phyloP scores from a whole-genome alignment of 345 rosid genomes.

The Lumnitzera racemosa region DNA sequence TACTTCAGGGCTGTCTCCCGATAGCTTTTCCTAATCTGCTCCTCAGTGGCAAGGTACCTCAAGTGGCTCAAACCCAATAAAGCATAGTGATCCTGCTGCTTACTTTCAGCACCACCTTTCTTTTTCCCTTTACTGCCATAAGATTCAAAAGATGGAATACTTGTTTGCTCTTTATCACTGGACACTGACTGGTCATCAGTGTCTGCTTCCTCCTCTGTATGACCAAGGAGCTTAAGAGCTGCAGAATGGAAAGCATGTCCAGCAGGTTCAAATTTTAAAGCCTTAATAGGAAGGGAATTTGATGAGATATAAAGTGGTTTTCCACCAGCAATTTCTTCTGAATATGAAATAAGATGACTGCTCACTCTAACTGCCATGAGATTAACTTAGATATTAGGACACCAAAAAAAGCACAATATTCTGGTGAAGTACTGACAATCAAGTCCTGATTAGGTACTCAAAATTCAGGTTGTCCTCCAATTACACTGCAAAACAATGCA shows the following conservation, averaged over 20 bases:
- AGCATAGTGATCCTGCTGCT: constrained; percentile 92
- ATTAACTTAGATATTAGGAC: no score
- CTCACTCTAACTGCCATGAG: no score
- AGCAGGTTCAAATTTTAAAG: constrained; percentile 76
- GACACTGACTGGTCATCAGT: constrained; percentile 45
- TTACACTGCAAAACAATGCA: no score
- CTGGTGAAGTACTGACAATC: no score
- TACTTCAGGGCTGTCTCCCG: constrained; percentile 90
- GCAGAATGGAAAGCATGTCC: constrained; percentile 82
- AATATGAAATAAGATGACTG: constrained; percentile 50
- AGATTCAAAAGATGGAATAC: constrained; percentile 64
- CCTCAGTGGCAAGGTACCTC: constrained; percentile 97
- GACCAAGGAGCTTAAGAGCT: constrained; percentile 80
- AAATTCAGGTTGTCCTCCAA: no score
- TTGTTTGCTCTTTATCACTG: constrained; percentile 52
- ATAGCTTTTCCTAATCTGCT: constrained; percentile 85
- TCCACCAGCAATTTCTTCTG: constrained; percentile 73
- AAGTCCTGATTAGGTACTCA: no score
- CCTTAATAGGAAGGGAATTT: constrained; percentile 80
- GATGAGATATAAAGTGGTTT: constrained; percentile 64
- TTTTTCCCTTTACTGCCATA: constrained; percentile 80
- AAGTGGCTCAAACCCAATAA: constrained; percentile 83
- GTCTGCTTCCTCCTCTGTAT: constrained; percentile 40
- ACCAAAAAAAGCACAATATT: no score
- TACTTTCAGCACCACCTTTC: constrained; percentile 62